Conservation (phyloP, 805 yeast genomes). For the Ogataea nakhonphanomensis region DNA sequence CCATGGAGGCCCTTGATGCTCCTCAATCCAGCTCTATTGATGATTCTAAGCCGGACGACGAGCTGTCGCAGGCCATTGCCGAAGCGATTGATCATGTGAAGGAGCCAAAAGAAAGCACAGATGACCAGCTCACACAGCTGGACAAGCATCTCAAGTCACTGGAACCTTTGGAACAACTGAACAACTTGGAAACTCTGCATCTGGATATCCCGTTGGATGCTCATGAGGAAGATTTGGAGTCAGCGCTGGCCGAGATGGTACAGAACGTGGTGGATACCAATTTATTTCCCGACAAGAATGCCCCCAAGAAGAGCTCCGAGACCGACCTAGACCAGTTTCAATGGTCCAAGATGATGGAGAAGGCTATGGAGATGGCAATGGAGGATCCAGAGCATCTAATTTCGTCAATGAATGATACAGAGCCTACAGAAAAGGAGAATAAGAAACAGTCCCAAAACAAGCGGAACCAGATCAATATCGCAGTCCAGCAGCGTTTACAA, state of each 20-base stretch:
- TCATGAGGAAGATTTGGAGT: slow-evolving; percentile 41
- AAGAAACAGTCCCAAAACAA: slow-evolving; percentile 3
- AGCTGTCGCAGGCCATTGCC: slow-evolving; percentile 24
- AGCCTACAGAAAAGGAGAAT: slow-evolving; percentile 1
- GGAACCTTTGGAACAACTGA: slow-evolving; percentile 5
- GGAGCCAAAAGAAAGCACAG: slow-evolving; percentile 3
- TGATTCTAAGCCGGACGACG: slow-evolving; percentile 10
- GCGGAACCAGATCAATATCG: slow-evolving; percentile 21
- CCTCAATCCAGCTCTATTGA: slow-evolving; percentile 1
- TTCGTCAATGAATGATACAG: slow-evolving; percentile 34
- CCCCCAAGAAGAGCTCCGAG: slow-evolving; percentile 13
- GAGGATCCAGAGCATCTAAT: slow-evolving; percentile 47
- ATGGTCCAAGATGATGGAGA: slow-evolving; percentile 70
- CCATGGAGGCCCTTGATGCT: slow-evolving; percentile 23
- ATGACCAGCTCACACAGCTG: slow-evolving; percentile 18
- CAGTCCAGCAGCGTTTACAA: slow-evolving; percentile 24
- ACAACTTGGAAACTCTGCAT: slow-evolving; percentile 1
- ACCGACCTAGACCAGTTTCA: slow-evolving; percentile 51
- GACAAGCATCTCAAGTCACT: slow-evolving; percentile 22
- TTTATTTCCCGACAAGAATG: slow-evolving; percentile 14
- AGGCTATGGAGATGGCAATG: slow-evolving; percentile 75
- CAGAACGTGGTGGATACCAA: slow-evolving; percentile 46
- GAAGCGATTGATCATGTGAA: slow-evolving; percentile 21
- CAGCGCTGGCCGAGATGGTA: slow-evolving; percentile 54
- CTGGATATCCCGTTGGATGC: slow-evolving; percentile 6